These are phyloP conservation scores for Dillenia suffruticosa DNA, from an alignment of 164 flowering plant species.

Conservation along the genomic window DNA sequence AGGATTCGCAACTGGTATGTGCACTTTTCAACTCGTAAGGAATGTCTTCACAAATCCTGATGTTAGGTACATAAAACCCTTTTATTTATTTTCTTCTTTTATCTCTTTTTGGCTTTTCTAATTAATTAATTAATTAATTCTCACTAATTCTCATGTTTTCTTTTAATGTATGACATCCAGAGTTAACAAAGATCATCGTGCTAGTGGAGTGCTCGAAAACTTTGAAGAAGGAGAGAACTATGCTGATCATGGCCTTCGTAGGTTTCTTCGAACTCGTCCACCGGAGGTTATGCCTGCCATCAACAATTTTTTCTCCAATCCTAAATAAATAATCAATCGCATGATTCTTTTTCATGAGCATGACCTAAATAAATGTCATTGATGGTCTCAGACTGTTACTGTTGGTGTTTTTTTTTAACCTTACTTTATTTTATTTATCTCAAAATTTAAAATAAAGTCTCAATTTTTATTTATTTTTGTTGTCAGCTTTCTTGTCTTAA, in stretches of 20 bases:
- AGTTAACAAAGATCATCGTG: constrained; percentile 15
- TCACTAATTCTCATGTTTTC: background rate
- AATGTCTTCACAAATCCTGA: constrained; percentile 13
- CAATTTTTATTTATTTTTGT: no score
- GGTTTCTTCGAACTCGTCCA: background rate
- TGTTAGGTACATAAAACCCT: background rate
- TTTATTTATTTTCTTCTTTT: background rate
- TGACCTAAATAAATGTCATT: no score
- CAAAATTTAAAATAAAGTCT: no score
- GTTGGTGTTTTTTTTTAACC: no score
- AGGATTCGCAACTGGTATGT: background rate
- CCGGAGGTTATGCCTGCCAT: constrained; percentile 16
- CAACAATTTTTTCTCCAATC: constrained; percentile 12
- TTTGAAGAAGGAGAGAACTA: constrained; percentile 16
- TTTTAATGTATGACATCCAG: background rate
- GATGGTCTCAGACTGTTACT: no score
- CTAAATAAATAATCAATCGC: constrained; percentile 4
- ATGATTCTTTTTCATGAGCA: no score
- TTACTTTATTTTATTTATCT: no score
- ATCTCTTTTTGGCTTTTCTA: background rate
- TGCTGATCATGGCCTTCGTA: constrained; percentile 8
- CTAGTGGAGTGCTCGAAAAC: constrained; percentile 18
- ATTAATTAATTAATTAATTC: background rate
- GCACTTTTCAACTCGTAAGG: constrained; percentile 5
- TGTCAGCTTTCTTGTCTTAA: no score